A percentile compares a stretch with the other conserved stretches of the same genome.
phyloP scores from a whole-genome alignment of 2,329 filamentous ascomycete species.

The Zarea fungicola region DNA sequence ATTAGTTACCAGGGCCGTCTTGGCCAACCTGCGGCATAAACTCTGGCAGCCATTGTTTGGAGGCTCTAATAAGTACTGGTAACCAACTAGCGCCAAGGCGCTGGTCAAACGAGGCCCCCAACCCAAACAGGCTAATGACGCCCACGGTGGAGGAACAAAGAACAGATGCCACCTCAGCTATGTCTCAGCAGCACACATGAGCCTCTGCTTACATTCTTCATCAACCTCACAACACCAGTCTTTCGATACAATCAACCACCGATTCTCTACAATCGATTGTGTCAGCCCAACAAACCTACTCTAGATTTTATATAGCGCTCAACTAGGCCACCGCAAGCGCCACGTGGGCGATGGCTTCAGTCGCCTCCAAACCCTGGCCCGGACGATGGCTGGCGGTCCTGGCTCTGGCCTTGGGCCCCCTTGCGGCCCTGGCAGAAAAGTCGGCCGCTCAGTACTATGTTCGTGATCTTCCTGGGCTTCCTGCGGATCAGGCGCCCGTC shows the following conservation, averaged over 20 bases:
- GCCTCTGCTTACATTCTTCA: background rate
- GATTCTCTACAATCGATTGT: background rate
- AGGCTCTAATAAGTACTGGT: no score
- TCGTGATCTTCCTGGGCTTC: constrained; percentile 75
- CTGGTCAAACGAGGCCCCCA: background rate
- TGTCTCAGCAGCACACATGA: background rate
- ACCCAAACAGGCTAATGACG: constrained; percentile 2
- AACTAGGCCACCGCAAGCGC: constrained; percentile 1
- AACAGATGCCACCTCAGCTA: constrained; percentile 13
- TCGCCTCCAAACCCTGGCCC: constrained; percentile 15
- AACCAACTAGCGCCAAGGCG: no score
- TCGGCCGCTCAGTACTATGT: constrained; percentile 79
- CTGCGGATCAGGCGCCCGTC: constrained; percentile 62
- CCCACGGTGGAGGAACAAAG: constrained; percentile 1
- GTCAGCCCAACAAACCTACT: background rate
- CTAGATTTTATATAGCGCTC: background rate
- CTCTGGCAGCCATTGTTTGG: background rate
- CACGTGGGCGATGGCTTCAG: constrained; percentile 9
- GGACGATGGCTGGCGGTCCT: constrained; percentile 28
- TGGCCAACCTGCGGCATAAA: no score
- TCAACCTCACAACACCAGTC: constrained; percentile 10
- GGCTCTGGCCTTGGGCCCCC: constrained; percentile 38
- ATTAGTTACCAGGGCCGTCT: no score
- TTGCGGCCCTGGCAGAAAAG: constrained; percentile 25
- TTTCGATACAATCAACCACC: background rate